These are phyloP conservation scores for Hondaea fermentalgiana DNA, from an alignment of 108 stramenopile species.

Conservation along the genomic window DNA sequence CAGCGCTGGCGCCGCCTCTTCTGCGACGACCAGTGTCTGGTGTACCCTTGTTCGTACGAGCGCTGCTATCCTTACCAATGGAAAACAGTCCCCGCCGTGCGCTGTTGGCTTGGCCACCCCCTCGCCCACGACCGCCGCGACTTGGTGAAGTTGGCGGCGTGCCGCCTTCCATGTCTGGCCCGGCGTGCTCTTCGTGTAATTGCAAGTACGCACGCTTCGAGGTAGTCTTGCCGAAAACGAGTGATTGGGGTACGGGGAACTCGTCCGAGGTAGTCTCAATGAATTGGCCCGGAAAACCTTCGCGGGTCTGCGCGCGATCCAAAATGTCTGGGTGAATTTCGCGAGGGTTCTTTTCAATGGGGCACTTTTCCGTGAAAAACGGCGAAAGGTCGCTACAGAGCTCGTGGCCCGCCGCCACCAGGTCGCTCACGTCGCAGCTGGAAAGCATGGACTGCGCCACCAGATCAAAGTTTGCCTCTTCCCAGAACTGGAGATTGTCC, in stretches of 20 bases:
- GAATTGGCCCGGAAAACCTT: not conserved
- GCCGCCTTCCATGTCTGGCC: not conserved
- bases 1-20: too few species aligned
- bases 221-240: not conserved
- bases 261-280: conserved; percentile 10
- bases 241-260: not conserved
- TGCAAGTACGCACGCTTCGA: not conserved
- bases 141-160: not conserved
- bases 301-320: not conserved
- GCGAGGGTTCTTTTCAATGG: not conserved
- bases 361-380: not conserved
- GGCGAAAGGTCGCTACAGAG: not conserved
- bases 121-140: not conserved
- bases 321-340: not conserved
- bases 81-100: too few species aligned
- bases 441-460: conserved; percentile 9
- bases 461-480: not conserved
- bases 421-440: not conserved
- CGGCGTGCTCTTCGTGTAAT: not conserved
- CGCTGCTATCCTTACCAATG: too few species aligned
- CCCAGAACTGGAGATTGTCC: not conserved
- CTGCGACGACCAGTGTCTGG: too few species aligned
- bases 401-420: not conserved
- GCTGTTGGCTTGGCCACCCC: too few species aligned
- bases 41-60: too few species aligned